Percentiles rank a stretch among this genome's conserved stretches.
These are phyloP conservation scores for Kluyveromyces aestuarii DNA, from an alignment of 805 yeast genomes.

Conservation along the genomic window DNA sequence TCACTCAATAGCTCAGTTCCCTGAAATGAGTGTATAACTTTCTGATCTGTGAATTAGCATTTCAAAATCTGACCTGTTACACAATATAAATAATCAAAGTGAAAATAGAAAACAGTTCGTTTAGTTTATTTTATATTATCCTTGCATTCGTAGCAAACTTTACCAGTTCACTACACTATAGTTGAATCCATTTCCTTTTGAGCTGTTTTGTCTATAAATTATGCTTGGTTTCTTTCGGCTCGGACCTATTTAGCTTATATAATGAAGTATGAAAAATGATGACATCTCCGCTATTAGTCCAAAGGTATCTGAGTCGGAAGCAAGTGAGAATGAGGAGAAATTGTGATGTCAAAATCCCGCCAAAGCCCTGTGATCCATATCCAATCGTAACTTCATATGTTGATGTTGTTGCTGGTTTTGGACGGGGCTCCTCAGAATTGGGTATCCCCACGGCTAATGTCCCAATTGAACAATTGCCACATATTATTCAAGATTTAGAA, in stretches of 20 bases:
- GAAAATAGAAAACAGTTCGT: neutral
- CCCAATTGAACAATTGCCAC: slow-evolving; percentile 44
- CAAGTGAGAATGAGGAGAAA: slow-evolving; percentile 8
- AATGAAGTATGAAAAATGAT: neutral
- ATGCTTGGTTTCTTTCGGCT: neutral
- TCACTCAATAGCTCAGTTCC: slow-evolving; percentile 36
- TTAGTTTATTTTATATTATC: neutral
- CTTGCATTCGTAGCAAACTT: neutral
- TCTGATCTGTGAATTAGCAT: neutral
- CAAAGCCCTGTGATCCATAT: slow-evolving; percentile 34
- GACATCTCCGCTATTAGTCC: neutral
- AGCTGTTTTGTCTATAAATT: neutral
- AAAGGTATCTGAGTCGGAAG: neutral
- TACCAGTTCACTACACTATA: neutral
- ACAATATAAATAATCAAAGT: too few species aligned
- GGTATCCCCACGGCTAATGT: slow-evolving; percentile 96
- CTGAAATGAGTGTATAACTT: slow-evolving; percentile 25
- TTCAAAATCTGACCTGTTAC: neutral
- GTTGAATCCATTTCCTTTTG: neutral
- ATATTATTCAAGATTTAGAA: slow-evolving; percentile 33
- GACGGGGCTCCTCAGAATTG: slow-evolving; percentile 87
- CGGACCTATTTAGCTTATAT: neutral
- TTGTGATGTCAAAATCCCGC: slow-evolving; percentile 29
- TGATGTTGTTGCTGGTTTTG: slow-evolving; percentile 72
- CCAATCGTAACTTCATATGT: slow-evolving; percentile 42